Percentiles rank a stretch among this genome's conserved stretches.
Conservation (phyloP, 192 early-diverging fungal genomes). For the Coemansia sp. region DNA sequence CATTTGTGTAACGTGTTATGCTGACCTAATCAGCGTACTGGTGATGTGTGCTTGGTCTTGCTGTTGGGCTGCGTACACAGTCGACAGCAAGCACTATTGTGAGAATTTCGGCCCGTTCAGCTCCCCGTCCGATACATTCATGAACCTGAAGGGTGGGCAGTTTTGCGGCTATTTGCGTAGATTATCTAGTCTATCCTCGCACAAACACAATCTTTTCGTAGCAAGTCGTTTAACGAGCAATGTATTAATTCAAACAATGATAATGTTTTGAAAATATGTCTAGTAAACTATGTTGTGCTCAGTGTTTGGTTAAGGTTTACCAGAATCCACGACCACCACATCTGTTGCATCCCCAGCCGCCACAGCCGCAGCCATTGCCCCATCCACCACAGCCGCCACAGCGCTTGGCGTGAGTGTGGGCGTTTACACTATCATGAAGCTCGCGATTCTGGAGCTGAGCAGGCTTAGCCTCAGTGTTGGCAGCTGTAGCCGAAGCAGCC, state of each 20-base stretch:
- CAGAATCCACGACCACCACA: neutral
- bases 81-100: too few relatives aligned
- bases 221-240: neutral
- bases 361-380: neutral
- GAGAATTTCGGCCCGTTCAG: too few relatives aligned
- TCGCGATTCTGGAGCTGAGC: neutral
- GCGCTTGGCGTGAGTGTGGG: neutral
- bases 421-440: neutral
- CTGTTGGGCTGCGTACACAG: too few relatives aligned
- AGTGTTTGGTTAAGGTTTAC: neutral
- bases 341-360: constrained; percentile 1
- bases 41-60: too few relatives aligned
- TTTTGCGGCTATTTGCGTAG: too few relatives aligned
- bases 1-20: too few relatives aligned
- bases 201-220: too few relatives aligned
- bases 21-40: too few relatives aligned
- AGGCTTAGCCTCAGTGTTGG: neutral
- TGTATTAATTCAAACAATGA: neutral
- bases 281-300: neutral
- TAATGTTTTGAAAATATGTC: neutral
- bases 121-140: too few relatives aligned
- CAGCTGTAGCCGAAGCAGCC: neutral
- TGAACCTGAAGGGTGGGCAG: too few relatives aligned
- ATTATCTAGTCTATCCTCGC: too few relatives aligned
- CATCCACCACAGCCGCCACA: neutral